Conservation (phyloP, 2,329 filamentous ascomycete genomes). For the Phaeosphaeria sp. region DNA sequence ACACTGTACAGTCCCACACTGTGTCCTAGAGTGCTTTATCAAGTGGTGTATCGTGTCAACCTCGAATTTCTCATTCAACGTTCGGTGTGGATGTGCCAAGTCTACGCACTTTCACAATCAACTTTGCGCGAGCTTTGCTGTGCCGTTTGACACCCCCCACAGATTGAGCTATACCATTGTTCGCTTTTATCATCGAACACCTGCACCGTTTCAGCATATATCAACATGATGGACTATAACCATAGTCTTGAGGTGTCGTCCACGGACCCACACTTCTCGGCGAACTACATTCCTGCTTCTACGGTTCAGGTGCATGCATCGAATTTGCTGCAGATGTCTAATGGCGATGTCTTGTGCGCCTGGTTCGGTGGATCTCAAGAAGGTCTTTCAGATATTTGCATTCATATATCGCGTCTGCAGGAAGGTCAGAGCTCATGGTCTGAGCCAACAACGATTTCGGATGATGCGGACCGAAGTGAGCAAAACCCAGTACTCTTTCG, state of each 20-base stretch:
- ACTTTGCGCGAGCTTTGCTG: no score
- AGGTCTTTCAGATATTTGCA: slow-evolving; percentile 54
- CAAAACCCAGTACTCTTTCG: slow-evolving; percentile 56
- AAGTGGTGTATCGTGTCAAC: neutral
- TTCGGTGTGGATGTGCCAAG: neutral
- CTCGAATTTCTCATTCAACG: neutral
- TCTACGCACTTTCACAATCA: no score
- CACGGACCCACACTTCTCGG: slow-evolving; percentile 7
- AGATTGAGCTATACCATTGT: no score
- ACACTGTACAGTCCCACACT: neutral
- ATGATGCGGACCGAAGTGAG: slow-evolving; percentile 51
- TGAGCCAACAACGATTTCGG: slow-evolving; percentile 46
- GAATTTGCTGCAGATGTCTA: slow-evolving; percentile 51
- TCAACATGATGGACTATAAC: slow-evolving; percentile 12
- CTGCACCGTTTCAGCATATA: neutral
- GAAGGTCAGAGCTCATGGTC: slow-evolving; percentile 43
- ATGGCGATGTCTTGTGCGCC: slow-evolving; percentile 52
- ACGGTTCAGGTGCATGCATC: slow-evolving; percentile 56
- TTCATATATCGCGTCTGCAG: slow-evolving; percentile 50
- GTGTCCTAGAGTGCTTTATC: neutral
- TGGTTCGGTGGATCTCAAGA: slow-evolving; percentile 58
- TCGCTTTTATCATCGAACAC: no score
- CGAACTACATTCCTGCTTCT: slow-evolving; percentile 45
- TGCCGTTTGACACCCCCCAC: no score
- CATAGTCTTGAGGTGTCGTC: slow-evolving; percentile 7